phyloP scores from a whole-genome alignment of 106 monocot genomes.

The Platanthera guangdongensis region DNA sequence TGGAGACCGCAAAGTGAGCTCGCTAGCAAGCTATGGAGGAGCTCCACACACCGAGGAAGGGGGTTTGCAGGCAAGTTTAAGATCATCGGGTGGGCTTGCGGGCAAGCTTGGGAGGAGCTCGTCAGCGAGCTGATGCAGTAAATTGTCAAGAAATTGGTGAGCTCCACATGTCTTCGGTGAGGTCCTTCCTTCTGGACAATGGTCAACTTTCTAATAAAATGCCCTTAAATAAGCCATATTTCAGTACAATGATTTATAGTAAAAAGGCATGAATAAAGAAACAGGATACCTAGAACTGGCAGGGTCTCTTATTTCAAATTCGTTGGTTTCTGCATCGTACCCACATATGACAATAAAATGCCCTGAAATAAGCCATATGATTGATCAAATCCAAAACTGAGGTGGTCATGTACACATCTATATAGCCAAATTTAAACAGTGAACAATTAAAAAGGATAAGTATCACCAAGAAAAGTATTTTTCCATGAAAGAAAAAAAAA shows the following conservation, averaged over 20 bases:
- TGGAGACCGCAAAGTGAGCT: no score
- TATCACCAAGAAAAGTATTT: not conserved
- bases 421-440: not conserved
- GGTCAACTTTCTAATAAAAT: no score
- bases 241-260: not conserved
- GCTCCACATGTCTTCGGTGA: no score
- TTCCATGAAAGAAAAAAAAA: not conserved
- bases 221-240: not conserved
- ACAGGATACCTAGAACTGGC: constrained; percentile 64
- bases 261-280: not conserved
- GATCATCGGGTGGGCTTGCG: no score
- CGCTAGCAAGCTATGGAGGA: no score
- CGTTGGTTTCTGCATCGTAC: constrained; percentile 48
- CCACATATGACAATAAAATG: constrained; percentile 93
- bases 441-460: not conserved
- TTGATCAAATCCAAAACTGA: not conserved
- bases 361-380: constrained; percentile 28
- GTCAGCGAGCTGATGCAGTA: no score
- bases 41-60: no score
- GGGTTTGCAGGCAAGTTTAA: no score
- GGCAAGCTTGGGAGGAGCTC: no score
- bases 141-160: no score
- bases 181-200: no score
- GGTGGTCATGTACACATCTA: not conserved
- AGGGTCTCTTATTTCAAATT: constrained; percentile 97